Base-by-base conservation (phyloP, 2,329 filamentous ascomycete genomes). In the Cercospora brassicicola region DNA sequence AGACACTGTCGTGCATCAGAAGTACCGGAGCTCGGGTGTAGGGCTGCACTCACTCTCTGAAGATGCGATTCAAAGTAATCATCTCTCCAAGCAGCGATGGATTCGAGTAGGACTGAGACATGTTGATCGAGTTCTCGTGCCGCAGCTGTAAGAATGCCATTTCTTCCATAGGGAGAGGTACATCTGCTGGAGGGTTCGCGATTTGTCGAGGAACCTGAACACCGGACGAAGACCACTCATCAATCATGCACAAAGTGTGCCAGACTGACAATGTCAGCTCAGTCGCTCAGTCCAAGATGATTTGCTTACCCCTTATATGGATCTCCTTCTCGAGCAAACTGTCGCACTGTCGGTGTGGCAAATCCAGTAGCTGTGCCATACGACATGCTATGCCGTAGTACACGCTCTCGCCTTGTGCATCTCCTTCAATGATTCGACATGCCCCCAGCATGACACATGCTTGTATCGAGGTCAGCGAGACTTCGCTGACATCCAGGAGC, bases 211-310 rank as follows among this genome's bases (percentile, higher is more conserved):
- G 56, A 31, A 66, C 56, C 23, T 59, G 64, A 13, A 66, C 64
- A 36, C 57, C 64, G 8, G 64, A 66, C 8, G 64, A 66, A 23
- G 64, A 66, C 64, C 64, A 66, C 26, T 66, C 64, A 31, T 66
- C 64, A 4, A 61, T 61, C 64, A 66, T 61, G 45, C 64, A 66
- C 10, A 61, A 10, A 28, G 64, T 61, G 13, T 66, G 64, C 64
- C 64, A 66, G 7, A 66, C 64, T 64, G 7, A 18, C 4, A 30
- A 42, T 11, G 33, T 64, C 36, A 64, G 31, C 62, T 15, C 28
- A n/a, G 30, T 61, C 31, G 9, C 11, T 4, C 7, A 20, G 18
- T 20, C 18, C 18, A 20, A 20, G 18, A 20, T 20, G 18, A 20
- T 20, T 20, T 8, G 31, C 30, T 20, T 36, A 66, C 64, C 42